phyloP scores from a whole-genome alignment of 257 asterid genomes.

The Schizonepeta tenuifolia region DNA sequence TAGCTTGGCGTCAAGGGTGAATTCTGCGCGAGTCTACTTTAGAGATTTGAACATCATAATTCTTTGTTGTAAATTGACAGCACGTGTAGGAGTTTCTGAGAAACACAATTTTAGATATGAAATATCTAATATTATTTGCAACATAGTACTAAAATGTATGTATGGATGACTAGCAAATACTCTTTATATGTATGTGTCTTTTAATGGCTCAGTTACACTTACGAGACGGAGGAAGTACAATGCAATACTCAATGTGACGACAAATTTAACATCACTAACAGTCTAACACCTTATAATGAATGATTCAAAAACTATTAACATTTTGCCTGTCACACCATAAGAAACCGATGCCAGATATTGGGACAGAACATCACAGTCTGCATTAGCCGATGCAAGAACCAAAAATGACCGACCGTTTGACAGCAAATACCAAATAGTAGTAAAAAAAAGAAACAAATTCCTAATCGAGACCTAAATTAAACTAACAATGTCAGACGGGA shows the following conservation, averaged over 20 bases:
- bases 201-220: too few relatives aligned
- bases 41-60: neutral
- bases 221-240: too few relatives aligned
- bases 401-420: conserved; percentile 23
- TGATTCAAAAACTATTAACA: conserved; percentile 2
- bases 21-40: neutral
- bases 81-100: too few relatives aligned
- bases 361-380: neutral
- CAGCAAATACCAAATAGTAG: conserved; percentile 10
- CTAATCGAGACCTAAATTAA: conserved; percentile 30
- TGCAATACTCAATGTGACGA: neutral
- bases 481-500: conserved; percentile 19
- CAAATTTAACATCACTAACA: neutral
- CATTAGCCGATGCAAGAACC: conserved; percentile 18
- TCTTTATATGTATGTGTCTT: too few relatives aligned
- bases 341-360: conserved; percentile 16
- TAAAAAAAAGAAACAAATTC: conserved; percentile 13
- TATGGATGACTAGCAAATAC: too few relatives aligned
- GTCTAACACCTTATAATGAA: neutral
- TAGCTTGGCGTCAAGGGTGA: neutral
- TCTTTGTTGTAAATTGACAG: neutral
- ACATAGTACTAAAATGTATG: too few relatives aligned
- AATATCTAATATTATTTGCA: too few relatives aligned
- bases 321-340: neutral
- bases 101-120: too few relatives aligned